These are phyloP conservation scores for Coniochaeta hoffmannii DNA, from an alignment of 2,329 filamentous ascomycete species.

Conservation along the genomic window DNA sequence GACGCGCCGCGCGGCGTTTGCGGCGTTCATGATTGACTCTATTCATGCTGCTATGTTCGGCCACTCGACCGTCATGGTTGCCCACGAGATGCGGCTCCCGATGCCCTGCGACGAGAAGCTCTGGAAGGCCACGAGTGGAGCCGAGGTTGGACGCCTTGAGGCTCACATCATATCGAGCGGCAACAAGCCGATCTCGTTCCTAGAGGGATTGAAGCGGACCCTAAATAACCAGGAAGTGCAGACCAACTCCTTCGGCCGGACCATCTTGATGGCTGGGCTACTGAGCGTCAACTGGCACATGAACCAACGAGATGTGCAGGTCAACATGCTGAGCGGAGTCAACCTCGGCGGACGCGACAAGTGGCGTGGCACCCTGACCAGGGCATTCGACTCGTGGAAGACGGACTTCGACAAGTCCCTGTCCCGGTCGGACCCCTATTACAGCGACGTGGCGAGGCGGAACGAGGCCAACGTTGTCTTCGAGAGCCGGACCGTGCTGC, in stretches of 20 bases:
- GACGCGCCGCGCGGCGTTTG: slow-evolving; percentile 82
- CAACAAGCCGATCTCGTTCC: slow-evolving; percentile 76
- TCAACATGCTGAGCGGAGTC: slow-evolving; percentile 72
- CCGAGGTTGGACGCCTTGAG: slow-evolving; percentile 80
- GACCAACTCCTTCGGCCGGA: slow-evolving; percentile 89
- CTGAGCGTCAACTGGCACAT: slow-evolving; percentile 96
- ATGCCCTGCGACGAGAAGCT: slow-evolving; percentile 87
- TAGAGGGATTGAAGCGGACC: slow-evolving; percentile 85
- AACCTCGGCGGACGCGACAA: slow-evolving; percentile 82
- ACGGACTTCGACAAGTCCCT: slow-evolving; percentile 81
- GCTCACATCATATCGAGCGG: slow-evolving; percentile 72
- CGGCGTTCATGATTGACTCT: slow-evolving; percentile 90
- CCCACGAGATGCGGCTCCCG: slow-evolving; percentile 86
- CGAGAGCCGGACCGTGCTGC: slow-evolving; percentile 80
- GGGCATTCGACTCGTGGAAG: slow-evolving; percentile 92
- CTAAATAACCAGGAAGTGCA: slow-evolving; percentile 78
- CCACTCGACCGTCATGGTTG: slow-evolving; percentile 93
- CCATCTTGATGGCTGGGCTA: slow-evolving; percentile 87
- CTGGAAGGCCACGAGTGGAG: slow-evolving; percentile 84
- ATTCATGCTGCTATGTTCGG: slow-evolving; percentile 98
- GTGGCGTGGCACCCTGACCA: slow-evolving; percentile 78
- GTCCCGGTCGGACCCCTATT: slow-evolving; percentile 47
- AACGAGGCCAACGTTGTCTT: slow-evolving; percentile 62
- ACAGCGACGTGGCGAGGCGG: slow-evolving; percentile 49
- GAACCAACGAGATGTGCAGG: slow-evolving; percentile 91